A percentile compares a stretch with the other conserved stretches of the same genome.
Conservation (phyloP, 2,329 filamentous ascomycete genomes). For the Ophiostoma triangulosporum region DNA sequence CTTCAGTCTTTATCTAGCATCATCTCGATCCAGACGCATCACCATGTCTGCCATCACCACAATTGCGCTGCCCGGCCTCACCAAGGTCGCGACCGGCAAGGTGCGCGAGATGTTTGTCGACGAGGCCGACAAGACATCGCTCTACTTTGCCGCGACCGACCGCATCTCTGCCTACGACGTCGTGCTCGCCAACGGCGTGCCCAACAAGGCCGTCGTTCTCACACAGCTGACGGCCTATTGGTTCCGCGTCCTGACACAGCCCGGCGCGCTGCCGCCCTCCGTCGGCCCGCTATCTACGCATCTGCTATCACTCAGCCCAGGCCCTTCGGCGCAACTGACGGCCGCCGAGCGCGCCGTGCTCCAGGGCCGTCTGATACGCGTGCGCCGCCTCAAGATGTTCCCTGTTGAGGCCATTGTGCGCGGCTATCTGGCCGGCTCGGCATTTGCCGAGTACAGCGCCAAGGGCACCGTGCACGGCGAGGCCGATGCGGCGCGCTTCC, state of each 20-base stretch:
- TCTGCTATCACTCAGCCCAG: slow-evolving; percentile 33
- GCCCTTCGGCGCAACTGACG: slow-evolving; percentile 20
- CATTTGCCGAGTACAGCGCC: slow-evolving; percentile 63
- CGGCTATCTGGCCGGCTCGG: slow-evolving; percentile 77
- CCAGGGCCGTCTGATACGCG: slow-evolving; percentile 60
- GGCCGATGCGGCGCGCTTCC: slow-evolving; percentile 17
- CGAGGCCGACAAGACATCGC: slow-evolving; percentile 15
- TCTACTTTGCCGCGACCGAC: slow-evolving; percentile 40
- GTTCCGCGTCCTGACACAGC: slow-evolving; percentile 35
- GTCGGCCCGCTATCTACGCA: slow-evolving; percentile 31
- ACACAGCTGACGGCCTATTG: slow-evolving; percentile 36
- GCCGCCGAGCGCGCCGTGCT: slow-evolving; percentile 36
- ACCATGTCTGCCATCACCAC: slow-evolving; percentile 16
- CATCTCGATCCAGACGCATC: too few relatives aligned
- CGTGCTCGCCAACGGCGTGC: slow-evolving; percentile 58
- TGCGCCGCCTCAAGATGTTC: slow-evolving; percentile 59
- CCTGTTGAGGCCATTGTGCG: slow-evolving; percentile 77
- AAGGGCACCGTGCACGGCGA: slow-evolving; percentile 71
- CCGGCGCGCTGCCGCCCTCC: slow-evolving; percentile 26
- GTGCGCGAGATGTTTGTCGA: slow-evolving; percentile 19
- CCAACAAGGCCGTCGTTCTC: slow-evolving; percentile 39
- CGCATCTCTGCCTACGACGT: slow-evolving; percentile 95
- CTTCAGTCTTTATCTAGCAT: too few relatives aligned
- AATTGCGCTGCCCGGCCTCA: slow-evolving; percentile 20
- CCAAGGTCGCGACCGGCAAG: slow-evolving; percentile 21